Base-by-base conservation (phyloP, 2,329 filamentous ascomycete species). In the Lojkania enalia region DNA sequence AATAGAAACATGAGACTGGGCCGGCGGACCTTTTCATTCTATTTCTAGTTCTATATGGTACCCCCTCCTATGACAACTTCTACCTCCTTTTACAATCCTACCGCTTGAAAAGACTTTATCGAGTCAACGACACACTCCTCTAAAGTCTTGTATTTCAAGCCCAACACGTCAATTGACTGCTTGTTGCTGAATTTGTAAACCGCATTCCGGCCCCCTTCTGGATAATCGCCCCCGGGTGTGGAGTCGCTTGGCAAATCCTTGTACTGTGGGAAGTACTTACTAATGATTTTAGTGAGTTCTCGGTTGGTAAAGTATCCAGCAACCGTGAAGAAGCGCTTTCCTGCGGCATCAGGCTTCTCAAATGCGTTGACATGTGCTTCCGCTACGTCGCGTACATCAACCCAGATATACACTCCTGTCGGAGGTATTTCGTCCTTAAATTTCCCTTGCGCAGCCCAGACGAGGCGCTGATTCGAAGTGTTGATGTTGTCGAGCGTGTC, bases 381-480 rank as follows among this genome's bases (percentile, higher is more conserved):
- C 0, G 84, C 85, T 0, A 87, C 77, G 54, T 88, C 73, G 16
- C 73, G 70, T 4, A 77, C 74, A 41, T 76, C 74, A 4, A 75
- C 69, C 70, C 72, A 75, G 20, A 74, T 45, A 48, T 66, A 83
- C 1, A 77, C 77, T 0, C 77, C 78, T 0, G 82, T 86, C 0
- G 81, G 74, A 0, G 79, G 74, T 7, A 87, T 76, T 19, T 76
- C 73, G 2, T 79, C 71, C 52, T 81, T 83, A 63, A 74, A 78
- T 47, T 80, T 78, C 14, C 86, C 87, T 5, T 75, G 77, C n/a
- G 85, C 76, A 39, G 87, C 70, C 48, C 85, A 77, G 6, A 80
- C 73, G 42, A 89, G 77, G 15, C 84, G 79, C 54, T 83, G 77
- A 64, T 90, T 90, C 12, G 85, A 88, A 1, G 85, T 87, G 71